Evolutionary conservation across 2,329 filamentous ascomycete species (phyloP).

Genomic region (Fusarium foetens): DNA sequence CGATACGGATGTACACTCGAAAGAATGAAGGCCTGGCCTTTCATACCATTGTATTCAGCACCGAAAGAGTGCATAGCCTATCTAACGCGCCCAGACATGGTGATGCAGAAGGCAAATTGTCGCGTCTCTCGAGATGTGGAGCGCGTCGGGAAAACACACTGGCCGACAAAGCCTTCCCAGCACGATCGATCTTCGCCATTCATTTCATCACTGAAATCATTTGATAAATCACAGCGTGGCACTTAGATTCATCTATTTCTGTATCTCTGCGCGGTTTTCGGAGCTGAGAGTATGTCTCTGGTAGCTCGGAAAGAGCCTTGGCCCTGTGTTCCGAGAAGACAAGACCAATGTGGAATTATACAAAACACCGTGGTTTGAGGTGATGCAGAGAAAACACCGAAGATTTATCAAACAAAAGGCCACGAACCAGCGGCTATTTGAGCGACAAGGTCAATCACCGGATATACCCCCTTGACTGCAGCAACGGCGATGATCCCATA

Average conservation of each 20-base stretch:
- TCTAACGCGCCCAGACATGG: no score
- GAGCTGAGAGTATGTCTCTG: no score
- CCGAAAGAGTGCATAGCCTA: no score
- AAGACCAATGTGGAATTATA: not conserved
- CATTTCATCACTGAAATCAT: fast-evolving
- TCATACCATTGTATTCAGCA: no score
- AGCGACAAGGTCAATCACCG: not conserved
- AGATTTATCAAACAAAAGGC: not conserved
- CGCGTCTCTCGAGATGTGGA: not conserved
- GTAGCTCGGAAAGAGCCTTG: not conserved
- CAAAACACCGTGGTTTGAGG: no score
- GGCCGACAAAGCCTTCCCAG: not conserved
- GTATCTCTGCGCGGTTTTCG: no score
- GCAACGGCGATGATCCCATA: not conserved
- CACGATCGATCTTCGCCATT: fast-evolving
- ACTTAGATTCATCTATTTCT: not conserved
- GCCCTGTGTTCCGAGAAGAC: not conserved
- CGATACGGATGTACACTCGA: fast-evolving
- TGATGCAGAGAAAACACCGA: not conserved
- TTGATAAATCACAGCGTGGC: not conserved
- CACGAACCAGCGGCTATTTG: not conserved
- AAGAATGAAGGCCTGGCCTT: no score
- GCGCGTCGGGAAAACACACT: not conserved
- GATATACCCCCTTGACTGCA: not conserved
- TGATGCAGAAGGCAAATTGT: not conserved